Evolutionary conservation across 2,329 filamentous ascomycete genomes (phyloP).

Genomic region (Mycosphaerelloides madeirae): DNA sequence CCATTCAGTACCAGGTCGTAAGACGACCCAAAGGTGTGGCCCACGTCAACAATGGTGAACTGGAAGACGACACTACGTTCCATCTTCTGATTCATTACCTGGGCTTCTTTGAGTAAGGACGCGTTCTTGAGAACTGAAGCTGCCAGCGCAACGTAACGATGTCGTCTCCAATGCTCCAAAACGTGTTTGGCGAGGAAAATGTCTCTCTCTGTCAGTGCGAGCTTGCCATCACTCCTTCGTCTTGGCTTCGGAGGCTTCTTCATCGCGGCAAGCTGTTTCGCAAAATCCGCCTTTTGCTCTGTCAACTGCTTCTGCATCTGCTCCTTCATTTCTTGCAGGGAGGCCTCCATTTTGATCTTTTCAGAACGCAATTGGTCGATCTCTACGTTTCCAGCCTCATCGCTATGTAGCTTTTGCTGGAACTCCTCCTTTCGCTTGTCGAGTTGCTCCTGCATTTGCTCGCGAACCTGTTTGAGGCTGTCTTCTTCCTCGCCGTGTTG

Average conservation of each 20-base stretch:
- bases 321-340: slow-evolving; percentile 69
- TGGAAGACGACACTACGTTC: slow-evolving; percentile 91
- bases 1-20: slow-evolving; percentile 96
- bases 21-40: slow-evolving; percentile 83
- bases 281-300: slow-evolving; percentile 76
- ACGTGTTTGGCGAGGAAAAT: slow-evolving; percentile 63
- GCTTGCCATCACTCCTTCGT: slow-evolving; percentile 34
- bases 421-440: slow-evolving; percentile 82
- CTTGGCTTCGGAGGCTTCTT: slow-evolving; percentile 31
- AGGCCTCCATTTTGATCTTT: slow-evolving; percentile 80
- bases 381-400: slow-evolving; percentile 70
- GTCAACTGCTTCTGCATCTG: slow-evolving; percentile 85
- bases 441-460: slow-evolving; percentile 77
- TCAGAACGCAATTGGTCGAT: slow-evolving; percentile 79
- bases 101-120: slow-evolving; percentile 84
- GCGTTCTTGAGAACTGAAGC: slow-evolving; percentile 87
- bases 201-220: slow-evolving; percentile 67
- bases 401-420: slow-evolving; percentile 68
- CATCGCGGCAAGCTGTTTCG: slow-evolving; percentile 77
- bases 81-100: slow-evolving; percentile 96
- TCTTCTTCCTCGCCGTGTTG: slow-evolving; percentile 78
- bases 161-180: slow-evolving; percentile 71
- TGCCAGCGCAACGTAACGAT: slow-evolving; percentile 89
- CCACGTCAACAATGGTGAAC: slow-evolving; percentile 84
- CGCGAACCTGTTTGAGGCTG: slow-evolving; percentile 65